Base-by-base conservation (phyloP, 352 stramenopile species). In the Salisapilia sapeloensis region DNA sequence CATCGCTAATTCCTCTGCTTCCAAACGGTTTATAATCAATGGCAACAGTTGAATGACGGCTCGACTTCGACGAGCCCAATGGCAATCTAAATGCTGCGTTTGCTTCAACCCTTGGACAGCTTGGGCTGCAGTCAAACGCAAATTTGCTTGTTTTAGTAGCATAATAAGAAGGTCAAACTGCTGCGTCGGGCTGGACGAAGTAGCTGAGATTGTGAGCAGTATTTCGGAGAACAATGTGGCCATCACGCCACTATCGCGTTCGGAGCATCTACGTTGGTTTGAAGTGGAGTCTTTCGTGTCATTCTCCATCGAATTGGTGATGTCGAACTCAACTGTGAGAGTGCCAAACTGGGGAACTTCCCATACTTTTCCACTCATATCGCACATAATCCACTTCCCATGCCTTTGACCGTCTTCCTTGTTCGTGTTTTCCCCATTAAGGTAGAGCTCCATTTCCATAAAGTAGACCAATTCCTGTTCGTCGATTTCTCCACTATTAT, bases 381-480 rank as follows among this genome's bases (percentile, higher is more conserved):
- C 19, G 14, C 31, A 29, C 14, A 37, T 24, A 21, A 15, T 21
- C 33, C 15, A 33, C 22, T 8, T 38, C 28, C 20, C 14, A 16
- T n/a, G 22, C 10, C 8, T 33, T 24, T 40, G 33, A 2, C 12
- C 2, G 12, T 8, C 26, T 4, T 38, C 30, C 24, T n/a, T 6
- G 9, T 3, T 17, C 2, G 12, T 29, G 13, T 0, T 4, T n/a
- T n/a, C n/a, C n/a, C n/a, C 4, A 3, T 41, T 24, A n/a, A 46
- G 40, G 1, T 72, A 34, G 1, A 80, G 25, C 20, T 77, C 56
- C 2, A 40, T 50, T 26, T 62, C 76, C 60, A 85, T 78, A 25
- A 82, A 79, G 21, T 81, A 60, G 18, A 85, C 44, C 14, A 85
- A 82, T 19, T 85, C 70, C 22, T 63, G 45, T 27, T 62, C 56